Evolutionary conservation across 371 early-diverging fungal genomes (phyloP), one percentile per base, ranked within the genome.

Genomic region (Syncephalastrum racemosum): DNA sequence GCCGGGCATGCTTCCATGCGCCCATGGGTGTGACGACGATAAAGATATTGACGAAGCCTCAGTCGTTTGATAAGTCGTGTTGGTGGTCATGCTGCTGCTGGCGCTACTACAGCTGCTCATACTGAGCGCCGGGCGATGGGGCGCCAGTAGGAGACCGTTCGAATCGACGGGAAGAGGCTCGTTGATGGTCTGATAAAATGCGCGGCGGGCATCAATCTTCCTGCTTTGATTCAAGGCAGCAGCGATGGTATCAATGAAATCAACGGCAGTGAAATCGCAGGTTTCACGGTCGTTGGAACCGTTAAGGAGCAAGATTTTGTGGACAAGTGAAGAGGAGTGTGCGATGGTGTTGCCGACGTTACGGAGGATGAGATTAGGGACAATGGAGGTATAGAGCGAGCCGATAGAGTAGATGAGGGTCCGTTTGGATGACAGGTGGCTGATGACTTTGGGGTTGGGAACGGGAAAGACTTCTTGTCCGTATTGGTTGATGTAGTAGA

Each of bases 221-320:
- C 67, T 67, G 43, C 76, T 75, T 50, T 80, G 82, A 63, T 90
- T 90, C 22, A 88, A 66, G 6, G 86, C 87, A 54, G 82, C 79
- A 1, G 86, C 80, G 51, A 90, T 78, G 20, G 87, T 85, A 23
- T 81, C 70, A 41, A 88, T 78, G 53, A 88, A 90, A 50, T 90
- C 90, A 31, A 87, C 50, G 0, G 89, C 90, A 1, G 86, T 83
- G 59, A 85, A 88, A 14, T 79, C 83, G 15, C 75, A 75, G 12
- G 87, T 87, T 61, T 90, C 90, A 12, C 89, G 77, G 53, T 90
- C 90, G 46, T 71, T 75, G 7, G 85, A 77, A 0, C 89, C 89
- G 56, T 90, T 90, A 41, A 90, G 65, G 44, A 88, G 68, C 25
- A 90, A 71, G 7, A 90, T 72, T 62, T 90, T 90, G 61, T 75